Base-by-base conservation (phyloP, 805 yeast genomes). In the Hyphopichia homilentoma region DNA sequence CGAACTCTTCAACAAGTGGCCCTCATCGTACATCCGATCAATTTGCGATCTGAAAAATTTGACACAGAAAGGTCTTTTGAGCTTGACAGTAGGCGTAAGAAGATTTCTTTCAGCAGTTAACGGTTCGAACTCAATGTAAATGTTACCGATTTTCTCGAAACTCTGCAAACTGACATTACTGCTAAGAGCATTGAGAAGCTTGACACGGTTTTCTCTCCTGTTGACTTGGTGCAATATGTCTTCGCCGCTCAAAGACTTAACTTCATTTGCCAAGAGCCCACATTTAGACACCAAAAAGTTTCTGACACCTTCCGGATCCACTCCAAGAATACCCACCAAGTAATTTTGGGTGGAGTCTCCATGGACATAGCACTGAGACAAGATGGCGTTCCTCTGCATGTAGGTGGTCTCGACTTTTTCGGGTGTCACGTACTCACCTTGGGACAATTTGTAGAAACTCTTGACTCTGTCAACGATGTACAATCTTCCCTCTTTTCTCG, bases 391-490 rank as follows among this genome's bases (percentile, higher is more conserved):
- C 17, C 66, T 59, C 0, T 82, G 65, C 21, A 77, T 52, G 52
- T 82, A 81, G 11, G 61, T 57, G 47, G 78, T 80, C 50, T 83
- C 90, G 43, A 83, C 75, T 54, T 75, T 80, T 48, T 83, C 93
- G 13, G 87, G 84, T 1, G 87, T 82, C 34, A 83, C 73, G 54
- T 82, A 83, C 57, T 65, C 72, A 35, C 72, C 72, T 42, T 65
- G 70, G 5, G 70, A 51, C 41, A 65, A 59, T 42, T 83, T 83
- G 68, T 82, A 83, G 60, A 83, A 82, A 59, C 83, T 84, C 64
- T 83, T 83, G 24, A 83, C 87, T 40, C 93, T 68, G 49, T 84
- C 93, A 44, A 83, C 70, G 36, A 83, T 77, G 30, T 57, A 63
- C 16, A 84, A 52, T 29, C 81, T 67, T 8, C 88, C 85, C 5